Conservation (phyloP, 345 rosid genomes). For the Turritis glabra region DNA sequence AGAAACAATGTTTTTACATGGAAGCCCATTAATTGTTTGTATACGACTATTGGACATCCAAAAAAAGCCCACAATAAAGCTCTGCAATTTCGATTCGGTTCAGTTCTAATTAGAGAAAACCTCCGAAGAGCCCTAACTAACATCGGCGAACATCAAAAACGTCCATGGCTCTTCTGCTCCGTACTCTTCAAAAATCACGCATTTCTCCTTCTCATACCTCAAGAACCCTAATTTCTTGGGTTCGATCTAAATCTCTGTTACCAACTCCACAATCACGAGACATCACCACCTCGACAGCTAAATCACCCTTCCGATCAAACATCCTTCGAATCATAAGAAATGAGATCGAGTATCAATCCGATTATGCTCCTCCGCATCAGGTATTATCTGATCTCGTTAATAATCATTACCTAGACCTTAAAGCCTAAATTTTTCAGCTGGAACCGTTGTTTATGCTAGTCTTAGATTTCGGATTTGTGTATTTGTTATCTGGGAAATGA, state of each 20-base stretch:
- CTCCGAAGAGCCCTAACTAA: slow-evolving; percentile 36
- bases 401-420: neutral
- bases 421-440: neutral
- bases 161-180: slow-evolving; percentile 41
- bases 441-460: neutral
- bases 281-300: slow-evolving; percentile 22
- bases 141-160: slow-evolving; percentile 6
- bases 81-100: neutral
- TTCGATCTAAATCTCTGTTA: slow-evolving; percentile 16
- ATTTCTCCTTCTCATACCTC: slow-evolving; percentile 10
- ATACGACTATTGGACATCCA: neutral
- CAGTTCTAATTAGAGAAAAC: slow-evolving; percentile 11
- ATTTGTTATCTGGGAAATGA: neutral
- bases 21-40: neutral
- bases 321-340: slow-evolving; percentile 63
- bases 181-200: slow-evolving; percentile 22
- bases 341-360: slow-evolving; percentile 60
- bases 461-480: neutral
- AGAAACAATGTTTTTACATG: neutral
- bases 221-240: slow-evolving; percentile 19
- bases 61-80: neutral
- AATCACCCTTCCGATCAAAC: slow-evolving; percentile 59
- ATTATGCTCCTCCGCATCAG: slow-evolving; percentile 62
- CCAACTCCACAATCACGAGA: slow-evolving; percentile 18
- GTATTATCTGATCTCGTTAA: slow-evolving; percentile 24